Evolutionary conservation across 768 basidiomycete species (phyloP).

Genomic region (Stropharia rugosoannulata): DNA sequence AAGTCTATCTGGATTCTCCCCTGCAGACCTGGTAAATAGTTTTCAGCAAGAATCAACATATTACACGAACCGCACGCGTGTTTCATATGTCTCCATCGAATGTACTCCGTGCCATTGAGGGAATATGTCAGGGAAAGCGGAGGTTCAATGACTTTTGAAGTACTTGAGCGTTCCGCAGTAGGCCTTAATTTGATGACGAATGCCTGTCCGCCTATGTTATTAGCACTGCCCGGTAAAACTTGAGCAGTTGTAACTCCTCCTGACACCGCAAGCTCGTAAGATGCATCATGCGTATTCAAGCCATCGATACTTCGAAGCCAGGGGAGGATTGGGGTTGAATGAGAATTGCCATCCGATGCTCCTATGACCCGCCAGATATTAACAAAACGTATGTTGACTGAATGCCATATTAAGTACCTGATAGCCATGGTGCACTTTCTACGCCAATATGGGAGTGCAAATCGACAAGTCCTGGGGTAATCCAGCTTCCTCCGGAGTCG

Average conservation of each 20-base stretch:
- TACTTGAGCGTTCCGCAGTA: slow-evolving; percentile 68
- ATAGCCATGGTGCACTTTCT: slow-evolving; percentile 27
- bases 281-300: slow-evolving; percentile 71
- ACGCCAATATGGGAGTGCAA: slow-evolving; percentile 46
- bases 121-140: slow-evolving; percentile 52
- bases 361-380: slow-evolving; percentile 23
- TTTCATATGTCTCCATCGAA: slow-evolving; percentile 80
- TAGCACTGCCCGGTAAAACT: slow-evolving; percentile 69
- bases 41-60: slow-evolving; percentile 6
- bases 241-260: slow-evolving; percentile 77
- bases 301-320: slow-evolving; percentile 73
- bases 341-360: slow-evolving; percentile 56
- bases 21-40: slow-evolving; percentile 17
- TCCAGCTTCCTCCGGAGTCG: slow-evolving; percentile 66
- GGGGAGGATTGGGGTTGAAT: slow-evolving; percentile 48
- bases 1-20: slow-evolving; percentile 56
- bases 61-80: slow-evolving; percentile 57
- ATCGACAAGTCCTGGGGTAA: slow-evolving; percentile 43
- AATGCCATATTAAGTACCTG: slow-evolving; percentile 21
- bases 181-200: slow-evolving; percentile 74
- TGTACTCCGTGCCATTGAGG: slow-evolving; percentile 29
- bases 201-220: slow-evolving; percentile 74
- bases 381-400: neutral
- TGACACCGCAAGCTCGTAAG: slow-evolving; percentile 55
- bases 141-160: slow-evolving; percentile 71